These are phyloP conservation scores for Balamuthia mandrillaris DNA, from an alignment of 208 protist species.

Conservation along the genomic window DNA sequence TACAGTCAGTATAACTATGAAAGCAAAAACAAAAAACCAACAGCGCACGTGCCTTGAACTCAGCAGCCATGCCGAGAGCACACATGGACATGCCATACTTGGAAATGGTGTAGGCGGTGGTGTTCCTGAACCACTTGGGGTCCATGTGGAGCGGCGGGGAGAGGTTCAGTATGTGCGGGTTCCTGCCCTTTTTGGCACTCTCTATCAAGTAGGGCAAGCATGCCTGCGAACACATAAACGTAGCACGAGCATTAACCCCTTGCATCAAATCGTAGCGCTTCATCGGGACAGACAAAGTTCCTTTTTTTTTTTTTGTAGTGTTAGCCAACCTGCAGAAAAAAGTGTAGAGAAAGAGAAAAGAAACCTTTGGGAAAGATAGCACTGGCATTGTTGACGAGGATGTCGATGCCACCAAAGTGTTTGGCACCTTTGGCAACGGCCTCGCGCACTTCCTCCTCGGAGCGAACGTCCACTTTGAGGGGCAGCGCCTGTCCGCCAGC, in stretches of 20 bases:
- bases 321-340: too few relatives aligned
- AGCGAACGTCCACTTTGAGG: constrained; percentile 50
- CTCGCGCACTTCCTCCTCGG: constrained; percentile 57
- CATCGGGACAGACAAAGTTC: constrained; percentile 64
- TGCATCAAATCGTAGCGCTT: constrained; percentile 67
- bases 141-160: constrained; percentile 74
- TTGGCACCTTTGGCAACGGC: constrained; percentile 67
- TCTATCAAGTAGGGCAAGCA: constrained; percentile 70
- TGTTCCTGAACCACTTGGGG: constrained; percentile 64
- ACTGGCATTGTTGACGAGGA: constrained; percentile 79
- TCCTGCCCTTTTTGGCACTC: constrained; percentile 11
- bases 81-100: constrained; percentile 75
- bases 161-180: constrained; percentile 69
- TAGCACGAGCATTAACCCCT: constrained; percentile 58
- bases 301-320: background rate
- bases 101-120: constrained; percentile 71
- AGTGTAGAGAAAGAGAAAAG: background rate
- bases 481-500: constrained; percentile 44
- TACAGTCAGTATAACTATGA: background rate
- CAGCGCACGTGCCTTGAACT: constrained; percentile 55
- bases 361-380: constrained; percentile 61
- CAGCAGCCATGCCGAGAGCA: constrained; percentile 65
- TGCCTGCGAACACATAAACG: constrained; percentile 59
- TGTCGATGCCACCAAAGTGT: constrained; percentile 77
- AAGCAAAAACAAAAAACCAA: too few relatives aligned